Evolutionary conservation across 305 asterid genomes (phyloP).

Genomic region (Solanum hybrid): DNA sequence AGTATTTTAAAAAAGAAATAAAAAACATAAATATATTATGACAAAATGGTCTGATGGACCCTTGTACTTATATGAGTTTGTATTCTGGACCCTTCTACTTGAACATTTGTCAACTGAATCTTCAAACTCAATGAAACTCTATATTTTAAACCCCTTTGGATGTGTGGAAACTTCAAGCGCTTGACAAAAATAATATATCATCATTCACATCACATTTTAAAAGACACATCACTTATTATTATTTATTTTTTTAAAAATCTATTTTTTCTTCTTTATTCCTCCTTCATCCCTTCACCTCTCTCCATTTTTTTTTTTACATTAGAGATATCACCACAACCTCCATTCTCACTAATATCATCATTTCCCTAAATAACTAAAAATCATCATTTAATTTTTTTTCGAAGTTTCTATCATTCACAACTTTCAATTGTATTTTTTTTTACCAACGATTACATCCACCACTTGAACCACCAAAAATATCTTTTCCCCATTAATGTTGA

Average conservation of each 20-base stretch:
- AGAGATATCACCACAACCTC: background rate
- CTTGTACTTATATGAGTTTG: background rate
- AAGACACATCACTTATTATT: background rate
- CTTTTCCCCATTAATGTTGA: background rate
- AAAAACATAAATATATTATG: too few species aligned
- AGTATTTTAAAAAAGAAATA: too few species aligned
- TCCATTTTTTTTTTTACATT: background rate
- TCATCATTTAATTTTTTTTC: background rate
- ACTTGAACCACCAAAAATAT: background rate
- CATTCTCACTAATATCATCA: background rate
- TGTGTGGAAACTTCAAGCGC: background rate
- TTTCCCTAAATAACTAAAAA: background rate
- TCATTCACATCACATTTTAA: too few species aligned
- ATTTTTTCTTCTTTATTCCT: too few species aligned
- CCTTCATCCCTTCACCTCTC: background rate
- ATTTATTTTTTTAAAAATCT: too few species aligned
- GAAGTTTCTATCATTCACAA: background rate
- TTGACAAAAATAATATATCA: background rate
- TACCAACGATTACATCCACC: background rate
- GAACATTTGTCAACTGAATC: background rate
- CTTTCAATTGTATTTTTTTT: too few species aligned
- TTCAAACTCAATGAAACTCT: background rate
- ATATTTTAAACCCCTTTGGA: background rate
- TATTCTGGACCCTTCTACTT: background rate
- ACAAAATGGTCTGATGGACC: background rate